Evolutionary conservation across 192 early-diverging fungal species (phyloP), one percentile per base, ranked within the genome.

Genomic region (Dissophora ornata): DNA sequence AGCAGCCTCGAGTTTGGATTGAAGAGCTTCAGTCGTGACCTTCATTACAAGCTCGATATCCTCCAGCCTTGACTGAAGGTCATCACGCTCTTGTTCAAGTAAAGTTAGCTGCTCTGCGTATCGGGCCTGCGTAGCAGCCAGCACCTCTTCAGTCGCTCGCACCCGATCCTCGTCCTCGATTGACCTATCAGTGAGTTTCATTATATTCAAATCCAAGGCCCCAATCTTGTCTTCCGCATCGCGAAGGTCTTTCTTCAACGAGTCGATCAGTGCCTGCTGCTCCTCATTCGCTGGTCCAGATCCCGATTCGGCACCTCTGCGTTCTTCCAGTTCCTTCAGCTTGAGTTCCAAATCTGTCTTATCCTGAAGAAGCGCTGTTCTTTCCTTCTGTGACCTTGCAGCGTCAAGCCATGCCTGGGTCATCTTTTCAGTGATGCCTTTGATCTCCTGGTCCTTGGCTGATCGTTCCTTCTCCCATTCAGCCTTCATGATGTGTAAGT

Each of bases 401-500:
- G 59, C 64, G 16, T 77, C 73, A 7, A 67, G n/a, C 73, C 73
- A 77, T 1, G 73, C 63, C 42, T 67, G 50, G n/a, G 73, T 77
- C 73, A 77, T 77, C 59, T 77, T 67, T 25, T 77, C 73, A 16
- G 73, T 77, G 45, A 77, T 55, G 6, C 58, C 59, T 26, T 67
- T 62, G 25, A 77, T 66, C 38, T 77, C 73, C 24, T 69, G 57
- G 19, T 86, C 84, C 47, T 79, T 69, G 33, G 45, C 32, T 10
- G 54, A 26, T 24, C 65, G 78, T 57, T 82, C 69, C 21, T 80
- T 69, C 18, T 82, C 78, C 44, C 66, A 62, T 3, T 62, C 75
- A 5, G 44, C 58, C 16, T 79, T 56, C 52, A 80, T 73, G 2
- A 58, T 34, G 48, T 69, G 62, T 2, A 80, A 52, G 0, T 65